A percentile compares a stretch with the other conserved stretches of the same genome.
These are phyloP conservation scores for Vitis rupestris DNA, from an alignment of 164 flowering plant genomes.

Conservation along the genomic window DNA sequence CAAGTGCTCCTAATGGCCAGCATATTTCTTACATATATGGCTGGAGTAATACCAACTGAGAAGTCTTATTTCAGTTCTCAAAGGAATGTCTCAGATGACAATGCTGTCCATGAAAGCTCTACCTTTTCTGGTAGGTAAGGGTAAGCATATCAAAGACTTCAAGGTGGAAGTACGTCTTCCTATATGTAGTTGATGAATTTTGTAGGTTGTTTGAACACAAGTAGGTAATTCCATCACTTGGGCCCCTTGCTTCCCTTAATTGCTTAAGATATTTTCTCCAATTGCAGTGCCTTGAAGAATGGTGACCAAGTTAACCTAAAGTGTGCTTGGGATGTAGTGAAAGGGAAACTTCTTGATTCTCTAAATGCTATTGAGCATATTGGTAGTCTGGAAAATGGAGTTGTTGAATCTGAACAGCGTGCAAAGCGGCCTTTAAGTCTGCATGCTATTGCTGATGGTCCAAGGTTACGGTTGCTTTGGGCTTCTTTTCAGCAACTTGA, in stretches of 20 bases:
- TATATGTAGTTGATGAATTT: neutral
- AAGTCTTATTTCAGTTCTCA: constrained; percentile 23
- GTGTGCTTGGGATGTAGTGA: constrained; percentile 67
- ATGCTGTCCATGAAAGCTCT: constrained; percentile 26
- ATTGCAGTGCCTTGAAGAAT: constrained; percentile 44
- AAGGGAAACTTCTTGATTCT: constrained; percentile 64
- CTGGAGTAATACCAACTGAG: constrained; percentile 69
- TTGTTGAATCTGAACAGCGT: constrained; percentile 33
- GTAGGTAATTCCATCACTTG: constrained; percentile 1
- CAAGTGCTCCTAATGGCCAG: constrained; percentile 73
- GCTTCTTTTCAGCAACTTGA: constrained; percentile 67
- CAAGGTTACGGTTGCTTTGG: constrained; percentile 76
- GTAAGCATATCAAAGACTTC: constrained; percentile 28
- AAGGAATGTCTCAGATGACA: constrained; percentile 22
- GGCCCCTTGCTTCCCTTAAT: constrained; percentile 8
- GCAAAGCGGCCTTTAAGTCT: constrained; percentile 58
- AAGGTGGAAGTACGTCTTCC: constrained; percentile 4
- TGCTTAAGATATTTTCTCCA: constrained; percentile 11
- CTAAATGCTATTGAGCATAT: constrained; percentile 44
- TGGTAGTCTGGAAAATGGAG: constrained; percentile 27
- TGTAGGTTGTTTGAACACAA: neutral
- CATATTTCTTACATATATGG: constrained; percentile 72
- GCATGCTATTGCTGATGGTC: constrained; percentile 69
- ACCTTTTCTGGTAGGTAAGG: constrained; percentile 92
- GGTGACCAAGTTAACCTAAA: constrained; percentile 34